Evolutionary conservation across 1,284 basidiomycete genomes (phyloP).

Genomic region (Sphagnurus paluster): DNA sequence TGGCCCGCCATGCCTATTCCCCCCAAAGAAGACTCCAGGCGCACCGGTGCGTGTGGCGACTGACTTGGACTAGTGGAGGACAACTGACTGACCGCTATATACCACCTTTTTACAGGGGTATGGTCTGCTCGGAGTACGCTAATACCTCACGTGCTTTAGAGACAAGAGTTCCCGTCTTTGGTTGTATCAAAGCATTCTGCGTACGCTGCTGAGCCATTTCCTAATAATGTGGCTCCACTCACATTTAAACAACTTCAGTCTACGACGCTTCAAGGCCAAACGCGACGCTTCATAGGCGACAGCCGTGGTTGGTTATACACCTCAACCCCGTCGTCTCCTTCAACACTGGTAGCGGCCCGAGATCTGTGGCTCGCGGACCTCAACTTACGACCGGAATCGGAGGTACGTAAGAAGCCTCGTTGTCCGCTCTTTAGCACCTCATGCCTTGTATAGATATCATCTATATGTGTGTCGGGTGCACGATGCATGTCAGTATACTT

Average conservation of each 20-base stretch:
- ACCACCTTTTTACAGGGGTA: conserved; percentile 34
- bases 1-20: conserved; percentile 10
- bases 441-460: conserved; percentile 49
- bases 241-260: conserved; percentile 27
- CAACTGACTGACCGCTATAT: too few species aligned
- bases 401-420: conserved; percentile 28
- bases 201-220: conserved; percentile 28
- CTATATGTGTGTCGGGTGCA: conserved; percentile 49
- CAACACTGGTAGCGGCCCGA: conserved; percentile 1
- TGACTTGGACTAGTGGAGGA: too few species aligned
- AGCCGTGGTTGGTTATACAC: conserved; percentile 51
- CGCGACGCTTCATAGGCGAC: conserved; percentile 47
- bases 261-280: conserved; percentile 28
- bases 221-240: conserved; percentile 1
- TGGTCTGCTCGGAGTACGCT: conserved; percentile 36
- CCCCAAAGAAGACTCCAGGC: conserved; percentile 14
- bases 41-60: conserved; percentile 30
- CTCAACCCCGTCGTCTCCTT: conserved; percentile 20
- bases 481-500: conserved; percentile 45
- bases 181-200: conserved; percentile 42
- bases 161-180: conserved; percentile 30
- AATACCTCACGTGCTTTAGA: conserved; percentile 30
- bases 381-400: conserved; percentile 38
- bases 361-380: conserved; percentile 41
- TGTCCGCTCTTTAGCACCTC: too few species aligned